Conservation (phyloP, 2,329 filamentous ascomycete genomes). For the Exophiala aquamarina region DNA sequence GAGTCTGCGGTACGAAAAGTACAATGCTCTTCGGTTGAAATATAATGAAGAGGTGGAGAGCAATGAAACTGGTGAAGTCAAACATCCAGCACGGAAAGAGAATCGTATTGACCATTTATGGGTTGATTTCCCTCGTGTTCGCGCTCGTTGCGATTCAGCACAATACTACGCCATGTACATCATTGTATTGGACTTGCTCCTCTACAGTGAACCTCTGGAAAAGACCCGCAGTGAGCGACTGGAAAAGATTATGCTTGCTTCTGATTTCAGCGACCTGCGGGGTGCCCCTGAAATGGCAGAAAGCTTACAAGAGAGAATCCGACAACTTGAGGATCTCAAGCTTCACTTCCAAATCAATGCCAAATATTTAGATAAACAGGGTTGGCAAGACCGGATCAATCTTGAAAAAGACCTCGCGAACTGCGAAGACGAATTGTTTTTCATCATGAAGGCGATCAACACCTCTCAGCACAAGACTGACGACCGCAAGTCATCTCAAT, state of each 20-base stretch:
- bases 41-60: conserved; percentile 86
- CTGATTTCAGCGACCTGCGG: conserved; percentile 94
- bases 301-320: conserved; percentile 85
- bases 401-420: conserved; percentile 84
- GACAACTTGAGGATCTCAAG: conserved; percentile 94
- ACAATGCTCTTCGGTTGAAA: conserved; percentile 93
- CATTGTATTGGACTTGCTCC: conserved; percentile 90
- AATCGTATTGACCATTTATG: conserved; percentile 92
- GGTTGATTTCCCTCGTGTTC: conserved; percentile 92
- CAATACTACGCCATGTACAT: conserved; percentile 99
- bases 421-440: conserved; percentile 97
- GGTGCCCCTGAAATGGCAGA: conserved; percentile 92
- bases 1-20: conserved; percentile 93
- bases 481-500: conserved; percentile 66
- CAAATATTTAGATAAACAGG: conserved; percentile 79
- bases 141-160: conserved; percentile 92
- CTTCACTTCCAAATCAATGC: conserved; percentile 92
- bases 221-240: conserved; percentile 94
- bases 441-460: conserved; percentile 99
- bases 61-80: conserved; percentile 39
- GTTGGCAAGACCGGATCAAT: conserved; percentile 87
- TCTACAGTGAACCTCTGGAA: conserved; percentile 94
- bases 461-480: conserved; percentile 85
- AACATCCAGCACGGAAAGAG: conserved; percentile 57
- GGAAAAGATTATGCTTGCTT: conserved; percentile 98